Base-by-base conservation (phyloP, 2,329 filamentous ascomycete genomes). In the Scedosporium dehoogii region DNA sequence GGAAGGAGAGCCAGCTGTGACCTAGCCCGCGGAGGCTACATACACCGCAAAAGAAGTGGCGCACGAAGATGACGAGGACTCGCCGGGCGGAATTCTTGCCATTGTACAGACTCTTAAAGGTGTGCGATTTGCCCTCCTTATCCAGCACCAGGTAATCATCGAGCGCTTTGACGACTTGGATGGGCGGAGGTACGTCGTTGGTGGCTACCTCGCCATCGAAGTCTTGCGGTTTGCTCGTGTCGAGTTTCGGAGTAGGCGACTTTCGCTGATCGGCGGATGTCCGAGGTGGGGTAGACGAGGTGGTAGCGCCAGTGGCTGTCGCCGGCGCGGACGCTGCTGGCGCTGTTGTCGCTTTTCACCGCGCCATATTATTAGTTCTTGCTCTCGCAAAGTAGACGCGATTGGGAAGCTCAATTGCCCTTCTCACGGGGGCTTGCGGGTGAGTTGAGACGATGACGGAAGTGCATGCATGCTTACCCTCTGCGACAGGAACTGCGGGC, bases 31-130 rank as follows among this genome's bases (percentile, higher is more conserved):
- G 9, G 18, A 27, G 38, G 7, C 21, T 56, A 80, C 87, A 73
- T 79, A 90, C 88, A 42, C 88, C 88, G 70, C 89, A 92, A 78
- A 90, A 91, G 74, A 92, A 92, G 74, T 92, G 89, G 55, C 89
- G 82, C 63, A 92, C 80, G 70, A 92, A 92, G 67, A 92, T 84
- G 51, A 91, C 74, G 38, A 92, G 78, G 29, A 90, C 83, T 2
- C 85, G 77, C 18, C 79, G 75, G 12, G 81, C 76, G 2, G 78
- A 77, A 61, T 82, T 81, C 57, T 72, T 76, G 3, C 83, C 82
- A 41, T 77, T 79, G 70, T 86, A 87, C 29, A 90, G 74, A 67
- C 81, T 85, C 72, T 82, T 82, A 73, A 91, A 91, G 0, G 81
- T 75, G 53, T 80, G 80, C 14, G 80, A 73, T 62, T 83, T 84